phyloP scores from a whole-genome alignment of 2,329 filamentous ascomycete species.

The Nakataea oryzae region DNA sequence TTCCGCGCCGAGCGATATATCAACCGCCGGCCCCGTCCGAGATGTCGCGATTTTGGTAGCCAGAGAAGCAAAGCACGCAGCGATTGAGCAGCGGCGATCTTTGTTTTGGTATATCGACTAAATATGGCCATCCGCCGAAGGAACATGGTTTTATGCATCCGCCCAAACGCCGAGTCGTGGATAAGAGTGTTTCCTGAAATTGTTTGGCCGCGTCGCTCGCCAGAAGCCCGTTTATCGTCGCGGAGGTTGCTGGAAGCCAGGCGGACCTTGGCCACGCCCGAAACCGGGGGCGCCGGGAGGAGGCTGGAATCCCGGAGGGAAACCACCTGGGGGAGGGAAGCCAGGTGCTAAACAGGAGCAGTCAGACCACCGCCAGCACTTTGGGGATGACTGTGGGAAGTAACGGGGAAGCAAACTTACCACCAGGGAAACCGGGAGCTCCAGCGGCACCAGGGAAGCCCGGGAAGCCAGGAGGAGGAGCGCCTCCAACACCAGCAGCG shows the following conservation, averaged over 20 bases:
- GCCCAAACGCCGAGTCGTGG: constrained; percentile 1
- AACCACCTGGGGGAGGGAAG: constrained; percentile 22
- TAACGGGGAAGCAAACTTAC: constrained; percentile 27
- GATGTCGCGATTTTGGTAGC: too few relatives aligned
- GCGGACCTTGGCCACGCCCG: constrained; percentile 44
- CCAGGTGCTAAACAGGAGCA: constrained; percentile 18
- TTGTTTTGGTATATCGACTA: background rate
- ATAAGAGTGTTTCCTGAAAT: constrained; percentile 4
- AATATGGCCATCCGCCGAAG: background rate
- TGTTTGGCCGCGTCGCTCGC: too few relatives aligned
- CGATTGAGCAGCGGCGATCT: background rate
- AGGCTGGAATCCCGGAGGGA: constrained; percentile 37
- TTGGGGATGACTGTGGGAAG: constrained; percentile 6
- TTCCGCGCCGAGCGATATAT: background rate
- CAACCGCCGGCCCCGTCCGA: too few relatives aligned
- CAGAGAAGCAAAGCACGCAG: too few relatives aligned
- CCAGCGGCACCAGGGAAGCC: constrained; percentile 41
- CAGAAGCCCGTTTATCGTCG: constrained; percentile 34
- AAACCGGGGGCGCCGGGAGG: constrained; percentile 41
- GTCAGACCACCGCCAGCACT: constrained; percentile 19
- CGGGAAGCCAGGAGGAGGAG: constrained; percentile 48
- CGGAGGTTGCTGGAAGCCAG: constrained; percentile 67
- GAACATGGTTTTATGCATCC: background rate
- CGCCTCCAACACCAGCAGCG: constrained; percentile 76
- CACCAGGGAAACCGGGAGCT: constrained; percentile 41